Base-by-base conservation (phyloP, 2,329 filamentous ascomycete genomes). In the Simplicillium aogashimaense region DNA sequence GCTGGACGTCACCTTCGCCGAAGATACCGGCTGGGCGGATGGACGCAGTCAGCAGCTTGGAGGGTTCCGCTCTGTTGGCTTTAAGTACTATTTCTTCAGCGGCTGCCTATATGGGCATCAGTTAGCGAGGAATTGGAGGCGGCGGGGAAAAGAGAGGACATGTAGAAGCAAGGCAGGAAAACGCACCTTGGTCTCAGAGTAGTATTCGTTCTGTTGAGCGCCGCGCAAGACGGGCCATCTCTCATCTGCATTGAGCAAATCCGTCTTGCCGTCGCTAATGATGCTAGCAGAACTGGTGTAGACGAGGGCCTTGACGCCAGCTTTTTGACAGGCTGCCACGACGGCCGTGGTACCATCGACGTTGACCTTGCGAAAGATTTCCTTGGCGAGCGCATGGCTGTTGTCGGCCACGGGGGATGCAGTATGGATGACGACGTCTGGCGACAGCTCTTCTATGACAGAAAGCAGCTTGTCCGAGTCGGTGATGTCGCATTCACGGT, bases 211-310 rank as follows among this genome's bases (percentile, higher is more conserved):
- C 61, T 89, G 81, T 49, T 78, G 64, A 44, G 74, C 73, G 28
- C 85, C 85, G 36, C 78, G 72, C 39, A 92, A 80, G 37, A 83
- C 72, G 20, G 86, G 86, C 72, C 83, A 87, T 36, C 74, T 69
- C 69, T 97, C 90, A 60, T 89, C 83, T 48, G 86, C 87, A 58
- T 95, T 89, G 58, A 80, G 74, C 57, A 94, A 74, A 58, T 95
- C 85, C 45, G 67, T 76, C 45, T 72, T 68, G 50, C 89, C 89
- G 63, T 97, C 88, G 56, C 85, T 83, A 47, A 95, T 70, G 45
- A 95, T 83, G 45, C 87, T 94, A 39, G 86, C 84, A 40, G 84
- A 92, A 60, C 85, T 92, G 14, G 90, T 97, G 64, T 90, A 95
- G 36, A 97, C 86, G 47, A 97, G 78, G 1, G 76, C 85, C 63